These are phyloP conservation scores for Elsinoe ampelina DNA, from an alignment of 2,329 filamentous ascomycete genomes.

Conservation along the genomic window DNA sequence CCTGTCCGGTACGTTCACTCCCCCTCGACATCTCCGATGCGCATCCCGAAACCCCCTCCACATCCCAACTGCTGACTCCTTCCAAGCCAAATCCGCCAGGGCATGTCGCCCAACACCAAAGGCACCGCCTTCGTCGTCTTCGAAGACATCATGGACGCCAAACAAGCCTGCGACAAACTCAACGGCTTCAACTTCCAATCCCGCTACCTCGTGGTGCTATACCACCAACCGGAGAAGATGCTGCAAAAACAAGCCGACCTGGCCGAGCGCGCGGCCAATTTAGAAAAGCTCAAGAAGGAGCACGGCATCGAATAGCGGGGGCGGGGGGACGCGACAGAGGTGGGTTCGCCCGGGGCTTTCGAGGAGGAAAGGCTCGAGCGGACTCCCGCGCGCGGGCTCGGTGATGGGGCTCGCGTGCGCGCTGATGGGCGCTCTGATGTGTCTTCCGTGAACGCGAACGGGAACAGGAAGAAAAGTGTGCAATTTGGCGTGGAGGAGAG, in stretches of 20 bases:
- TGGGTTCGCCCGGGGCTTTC: not conserved
- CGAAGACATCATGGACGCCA: slow-evolving; percentile 98
- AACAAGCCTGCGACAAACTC: slow-evolving; percentile 97
- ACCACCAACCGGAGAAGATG: slow-evolving; percentile 72
- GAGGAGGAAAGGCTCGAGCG: not conserved
- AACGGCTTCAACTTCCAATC: slow-evolving; percentile 99
- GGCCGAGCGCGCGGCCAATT: slow-evolving; percentile 85
- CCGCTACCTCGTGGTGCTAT: slow-evolving; percentile 86
- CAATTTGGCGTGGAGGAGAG: not conserved
- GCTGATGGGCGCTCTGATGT: not conserved
- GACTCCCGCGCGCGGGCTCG: not conserved
- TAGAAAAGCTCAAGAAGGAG: slow-evolving; percentile 96
- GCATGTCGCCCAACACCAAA: slow-evolving; percentile 94
- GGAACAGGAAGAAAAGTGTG: slow-evolving; percentile 1
- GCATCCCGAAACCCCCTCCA: not conserved
- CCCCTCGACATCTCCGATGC: slow-evolving; percentile 7
- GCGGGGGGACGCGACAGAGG: slow-evolving; percentile 7
- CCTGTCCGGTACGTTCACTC: slow-evolving; percentile 67
- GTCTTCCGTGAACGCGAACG: slow-evolving; percentile 1
- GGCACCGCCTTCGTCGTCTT: slow-evolving; percentile 98
- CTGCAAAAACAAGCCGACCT: slow-evolving; percentile 85
- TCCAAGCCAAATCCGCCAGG: slow-evolving; percentile 88
- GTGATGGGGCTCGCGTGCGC: slow-evolving; percentile 4
- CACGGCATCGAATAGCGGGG: slow-evolving; percentile 64
- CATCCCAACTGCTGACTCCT: slow-evolving; percentile 2